Percentiles rank a stretch among this genome's conserved stretches.
Evolutionary conservation across 768 basidiomycete species (phyloP).

Genomic region (Tylopilus balloui): DNA sequence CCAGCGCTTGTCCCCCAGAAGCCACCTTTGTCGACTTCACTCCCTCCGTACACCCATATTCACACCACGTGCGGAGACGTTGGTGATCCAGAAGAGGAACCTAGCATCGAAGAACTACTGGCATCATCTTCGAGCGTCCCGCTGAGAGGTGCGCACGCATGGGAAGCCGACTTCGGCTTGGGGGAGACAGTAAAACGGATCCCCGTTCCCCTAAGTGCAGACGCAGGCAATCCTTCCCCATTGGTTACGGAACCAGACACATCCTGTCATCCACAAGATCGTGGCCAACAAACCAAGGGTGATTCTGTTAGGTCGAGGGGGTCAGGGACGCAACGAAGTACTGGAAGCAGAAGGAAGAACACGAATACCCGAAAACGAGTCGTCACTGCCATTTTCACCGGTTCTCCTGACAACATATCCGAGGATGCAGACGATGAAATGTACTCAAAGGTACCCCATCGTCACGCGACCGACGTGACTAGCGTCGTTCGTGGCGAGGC

Average conservation of each 20-base stretch:
- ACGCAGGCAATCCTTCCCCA: not conserved
- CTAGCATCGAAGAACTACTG: slow-evolving; percentile 29
- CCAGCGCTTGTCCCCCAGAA: not conserved
- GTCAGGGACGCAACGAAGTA: not conserved
- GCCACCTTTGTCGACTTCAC: slow-evolving; percentile 6
- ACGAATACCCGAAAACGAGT: slow-evolving; percentile 16
- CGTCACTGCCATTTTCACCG: slow-evolving; percentile 31
- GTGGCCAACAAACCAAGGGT: not conserved
- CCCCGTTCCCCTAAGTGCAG: slow-evolving; percentile 2
- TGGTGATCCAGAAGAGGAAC: slow-evolving; percentile 18
- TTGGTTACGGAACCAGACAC: not conserved
- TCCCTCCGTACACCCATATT: slow-evolving; percentile 15
- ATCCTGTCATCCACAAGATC: not conserved
- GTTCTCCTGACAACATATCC: not conserved
- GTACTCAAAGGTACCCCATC: not conserved
- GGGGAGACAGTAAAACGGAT: slow-evolving; percentile 31
- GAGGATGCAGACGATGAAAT: not conserved
- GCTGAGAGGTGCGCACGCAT: slow-evolving; percentile 28
- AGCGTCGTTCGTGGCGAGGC: not conserved
- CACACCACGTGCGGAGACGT: not conserved
- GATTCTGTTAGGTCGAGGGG: slow-evolving; percentile 3
- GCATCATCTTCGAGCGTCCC: slow-evolving; percentile 17
- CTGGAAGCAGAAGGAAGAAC: slow-evolving; percentile 8
- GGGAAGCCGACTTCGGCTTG: slow-evolving; percentile 29
- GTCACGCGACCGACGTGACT: not conserved